Evolutionary conservation across 1,139 yeast genomes (phyloP), one percentile per base, ranked within the genome.

Genomic region (Candida neerlandica): DNA sequence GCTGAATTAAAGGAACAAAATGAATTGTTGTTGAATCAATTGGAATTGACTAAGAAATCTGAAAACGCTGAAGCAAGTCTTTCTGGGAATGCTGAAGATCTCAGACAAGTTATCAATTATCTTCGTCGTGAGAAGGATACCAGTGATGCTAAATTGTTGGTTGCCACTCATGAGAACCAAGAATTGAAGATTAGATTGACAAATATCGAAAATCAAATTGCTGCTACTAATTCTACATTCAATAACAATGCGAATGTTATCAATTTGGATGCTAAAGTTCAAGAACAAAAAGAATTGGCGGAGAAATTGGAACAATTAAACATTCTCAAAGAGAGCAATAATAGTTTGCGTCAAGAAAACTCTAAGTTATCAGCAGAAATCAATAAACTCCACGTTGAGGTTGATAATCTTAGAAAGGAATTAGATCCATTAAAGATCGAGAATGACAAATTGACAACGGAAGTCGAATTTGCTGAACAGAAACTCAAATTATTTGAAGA

Each of bases 121-220:
- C 71, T 90, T 51, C 85, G 92, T 45, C 84, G 87, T 54, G 96
- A 89, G 58, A 88, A 87, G 62, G 96, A 90, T 54, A 74, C 84
- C 4, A 76, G 85, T 1, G 89, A 85, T 49, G 78, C 84, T 16
- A 86, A 84, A 57, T 71, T 81, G 26, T 76, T 77, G 10, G 69
- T 77, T 23, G 67, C 77, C 23, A 62, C 64, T 14, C 82, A 80
- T 53, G 90, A 85, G 57, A 71, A 72, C 45, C 69, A 70, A 45
- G 69, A 77, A 33, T 66, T 82, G 38, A 72, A 77, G 54, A 78
- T 75, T 49, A 75, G 74, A 41, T 58, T 81, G 30, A 67, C 67
- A 1, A 59, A 70, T 35, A 62, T 73, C 3, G 69, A 68, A 43
- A 55, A 69, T 32, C 86, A 82, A 53, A 61, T 82, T 16, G 70